These are phyloP conservation scores for Conticribra weissflogii DNA, from an alignment of 108 stramenopile species.

Conservation along the genomic window DNA sequence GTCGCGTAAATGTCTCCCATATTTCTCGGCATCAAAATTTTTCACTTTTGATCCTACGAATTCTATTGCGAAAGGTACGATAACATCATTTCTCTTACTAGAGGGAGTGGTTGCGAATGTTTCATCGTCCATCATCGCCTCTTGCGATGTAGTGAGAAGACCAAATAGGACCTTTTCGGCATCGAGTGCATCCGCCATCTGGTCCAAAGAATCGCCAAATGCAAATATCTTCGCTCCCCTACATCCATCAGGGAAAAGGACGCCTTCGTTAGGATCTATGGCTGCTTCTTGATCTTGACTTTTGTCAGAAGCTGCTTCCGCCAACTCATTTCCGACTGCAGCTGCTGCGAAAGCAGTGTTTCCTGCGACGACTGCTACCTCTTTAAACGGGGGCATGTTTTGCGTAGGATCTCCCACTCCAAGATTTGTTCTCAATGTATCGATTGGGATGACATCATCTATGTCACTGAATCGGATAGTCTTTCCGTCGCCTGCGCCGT, in stretches of 20 bases:
- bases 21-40: conserved; percentile 4
- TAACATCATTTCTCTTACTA: background rate
- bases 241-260: conserved; percentile 18
- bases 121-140: conserved; percentile 33
- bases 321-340: background rate
- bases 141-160: conserved; percentile 21
- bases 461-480: background rate
- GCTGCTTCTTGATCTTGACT: background rate
- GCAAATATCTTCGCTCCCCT: conserved; percentile 25
- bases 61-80: conserved; percentile 22
- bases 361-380: background rate
- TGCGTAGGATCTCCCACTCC: no score
- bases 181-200: conserved; percentile 17
- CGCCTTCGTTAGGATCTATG: background rate
- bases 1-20: conserved; percentile 12
- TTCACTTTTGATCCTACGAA: conserved; percentile 1
- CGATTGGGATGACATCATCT: background rate
- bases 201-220: conserved; percentile 30
- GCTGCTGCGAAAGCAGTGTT: background rate
- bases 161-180: conserved; percentile 14
- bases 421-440: background rate
- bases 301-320: background rate
- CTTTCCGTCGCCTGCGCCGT: background rate
- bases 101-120: conserved; percentile 7
- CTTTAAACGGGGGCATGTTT: background rate